Evolutionary conservation across 768 basidiomycete species (phyloP).

Genomic region (Boletus speciosus): DNA sequence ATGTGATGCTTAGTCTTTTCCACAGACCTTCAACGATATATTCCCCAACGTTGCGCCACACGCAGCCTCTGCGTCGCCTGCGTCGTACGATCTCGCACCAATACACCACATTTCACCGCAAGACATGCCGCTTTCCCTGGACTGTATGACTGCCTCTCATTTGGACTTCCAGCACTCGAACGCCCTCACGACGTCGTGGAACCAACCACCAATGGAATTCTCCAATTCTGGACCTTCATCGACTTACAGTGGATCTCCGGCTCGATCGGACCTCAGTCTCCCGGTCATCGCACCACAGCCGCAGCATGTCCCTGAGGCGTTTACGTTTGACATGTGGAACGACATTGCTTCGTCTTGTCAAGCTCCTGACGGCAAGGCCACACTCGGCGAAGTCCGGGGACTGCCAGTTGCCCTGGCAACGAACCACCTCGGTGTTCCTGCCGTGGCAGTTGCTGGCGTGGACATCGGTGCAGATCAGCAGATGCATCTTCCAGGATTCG

Average conservation of each 20-base stretch:
- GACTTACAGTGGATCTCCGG: slow-evolving; percentile 42
- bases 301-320: slow-evolving; percentile 7
- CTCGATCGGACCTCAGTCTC: slow-evolving; percentile 28
- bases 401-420: neutral
- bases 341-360: slow-evolving; percentile 5
- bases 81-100: slow-evolving; percentile 18
- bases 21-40: slow-evolving; percentile 22
- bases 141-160: slow-evolving; percentile 6
- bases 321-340: slow-evolving; percentile 21
- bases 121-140: slow-evolving; percentile 12
- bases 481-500: slow-evolving; percentile 9
- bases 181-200: slow-evolving; percentile 10
- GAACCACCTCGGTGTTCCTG: neutral
- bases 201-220: slow-evolving; percentile 11
- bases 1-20: neutral
- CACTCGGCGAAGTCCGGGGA: neutral
- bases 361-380: neutral
- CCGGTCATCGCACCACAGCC: slow-evolving; percentile 30
- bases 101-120: slow-evolving; percentile 28
- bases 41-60: slow-evolving; percentile 26
- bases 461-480: slow-evolving; percentile 3
- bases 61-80: slow-evolving; percentile 5
- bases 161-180: slow-evolving; percentile 7
- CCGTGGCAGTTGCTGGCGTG: slow-evolving; percentile 5
- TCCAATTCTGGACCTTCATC: slow-evolving; percentile 38